These are phyloP conservation scores for Camillea tinctor DNA, from an alignment of 2,329 filamentous ascomycete genomes.

Conservation along the genomic window DNA sequence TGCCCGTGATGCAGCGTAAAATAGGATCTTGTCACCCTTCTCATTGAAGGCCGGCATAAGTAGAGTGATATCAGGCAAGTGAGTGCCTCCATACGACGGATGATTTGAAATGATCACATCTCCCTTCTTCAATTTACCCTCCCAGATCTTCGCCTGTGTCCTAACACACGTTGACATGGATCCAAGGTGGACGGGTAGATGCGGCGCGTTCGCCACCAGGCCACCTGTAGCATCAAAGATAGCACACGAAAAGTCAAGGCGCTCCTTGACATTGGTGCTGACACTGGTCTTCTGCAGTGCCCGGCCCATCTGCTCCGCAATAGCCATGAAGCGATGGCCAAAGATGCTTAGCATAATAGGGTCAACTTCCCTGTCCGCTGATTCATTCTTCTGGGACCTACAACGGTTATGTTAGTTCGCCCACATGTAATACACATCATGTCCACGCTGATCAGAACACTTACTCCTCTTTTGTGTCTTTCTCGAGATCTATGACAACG, in stretches of 20 bases:
- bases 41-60: slow-evolving; percentile 73
- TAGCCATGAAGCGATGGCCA: slow-evolving; percentile 80
- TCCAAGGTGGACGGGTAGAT: slow-evolving; percentile 77
- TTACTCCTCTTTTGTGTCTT: slow-evolving; percentile 46
- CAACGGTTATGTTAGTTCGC: slow-evolving; percentile 18
- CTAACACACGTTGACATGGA: slow-evolving; percentile 83
- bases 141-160: slow-evolving; percentile 78
- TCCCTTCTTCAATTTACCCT: slow-evolving; percentile 71
- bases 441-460: slow-evolving; percentile 8
- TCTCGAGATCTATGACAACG: slow-evolving; percentile 80
- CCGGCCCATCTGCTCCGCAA: slow-evolving; percentile 81
- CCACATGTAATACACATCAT: background rate
- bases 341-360: slow-evolving; percentile 78
- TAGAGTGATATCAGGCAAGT: slow-evolving; percentile 80
- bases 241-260: slow-evolving; percentile 80
- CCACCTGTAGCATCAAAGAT: slow-evolving; percentile 75
- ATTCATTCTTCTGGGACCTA: slow-evolving; percentile 27
- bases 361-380: slow-evolving; percentile 54
- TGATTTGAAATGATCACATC: slow-evolving; percentile 85
- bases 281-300: slow-evolving; percentile 78
- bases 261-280: slow-evolving; percentile 78
- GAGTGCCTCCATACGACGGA: slow-evolving; percentile 79
- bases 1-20: slow-evolving; percentile 77
- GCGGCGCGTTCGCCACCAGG: slow-evolving; percentile 76
- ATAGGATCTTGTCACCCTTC: slow-evolving; percentile 67